A percentile compares a stretch with the other conserved stretches of the same genome.
Conservation (phyloP, 805 yeast genomes). For the Teunomyces gatunensis region DNA sequence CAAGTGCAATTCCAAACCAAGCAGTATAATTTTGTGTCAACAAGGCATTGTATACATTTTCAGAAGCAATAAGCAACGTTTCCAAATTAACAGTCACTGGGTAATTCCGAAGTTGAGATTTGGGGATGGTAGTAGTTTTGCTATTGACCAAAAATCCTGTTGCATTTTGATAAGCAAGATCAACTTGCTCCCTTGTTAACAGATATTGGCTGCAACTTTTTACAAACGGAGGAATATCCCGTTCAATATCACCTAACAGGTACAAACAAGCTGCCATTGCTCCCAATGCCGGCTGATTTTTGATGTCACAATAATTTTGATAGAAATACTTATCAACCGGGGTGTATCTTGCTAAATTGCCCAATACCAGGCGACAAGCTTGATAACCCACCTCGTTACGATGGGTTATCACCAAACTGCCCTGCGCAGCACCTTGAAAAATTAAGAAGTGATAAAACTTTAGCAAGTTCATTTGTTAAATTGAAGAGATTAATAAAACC, state of each 20-base stretch:
- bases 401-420: not conserved
- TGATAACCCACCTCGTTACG: not conserved
- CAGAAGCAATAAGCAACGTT: not conserved
- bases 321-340: not conserved
- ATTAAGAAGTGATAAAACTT: not conserved
- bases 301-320: not conserved
- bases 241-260: not conserved
- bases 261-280: conserved; percentile 7
- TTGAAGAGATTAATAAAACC: not conserved
- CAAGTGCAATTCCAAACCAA: conserved; percentile 32
- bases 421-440: not conserved
- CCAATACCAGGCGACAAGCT: not conserved
- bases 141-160: conserved; percentile 31
- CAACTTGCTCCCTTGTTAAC: conserved; percentile 29
- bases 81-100: not conserved
- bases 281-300: conserved; percentile 7
- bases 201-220: not conserved
- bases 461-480: not conserved
- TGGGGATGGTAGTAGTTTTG: conserved; percentile 2
- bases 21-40: conserved; percentile 23
- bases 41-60: conserved; percentile 12
- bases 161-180: conserved; percentile 38
- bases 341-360: not conserved
- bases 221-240: not conserved
- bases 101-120: not conserved